Evolutionary conservation across 495 filamentous ascomycete species (phyloP).

Genomic region (Stereocaulon alpinum): DNA sequence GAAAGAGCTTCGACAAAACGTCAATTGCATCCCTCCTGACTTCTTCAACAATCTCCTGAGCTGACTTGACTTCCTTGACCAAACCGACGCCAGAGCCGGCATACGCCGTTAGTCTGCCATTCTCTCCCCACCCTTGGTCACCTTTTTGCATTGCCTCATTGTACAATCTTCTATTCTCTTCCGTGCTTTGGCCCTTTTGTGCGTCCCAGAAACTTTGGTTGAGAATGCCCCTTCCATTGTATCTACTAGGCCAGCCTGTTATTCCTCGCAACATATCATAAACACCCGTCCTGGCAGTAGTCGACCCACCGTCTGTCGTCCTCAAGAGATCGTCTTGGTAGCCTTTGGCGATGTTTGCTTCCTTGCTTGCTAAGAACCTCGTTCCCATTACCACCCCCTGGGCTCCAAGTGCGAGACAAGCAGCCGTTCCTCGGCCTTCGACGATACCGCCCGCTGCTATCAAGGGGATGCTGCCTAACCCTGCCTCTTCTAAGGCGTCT

Average conservation of each 20-base stretch:
- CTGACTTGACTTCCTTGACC: slow-evolving; percentile 25
- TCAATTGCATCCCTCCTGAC: slow-evolving; percentile 19
- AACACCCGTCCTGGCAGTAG: slow-evolving; percentile 51
- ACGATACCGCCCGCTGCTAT: slow-evolving; percentile 62
- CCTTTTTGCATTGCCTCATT: slow-evolving; percentile 38
- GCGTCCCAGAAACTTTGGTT: slow-evolving; percentile 52
- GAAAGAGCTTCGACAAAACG: slow-evolving; percentile 3
- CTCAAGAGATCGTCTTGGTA: slow-evolving; percentile 48
- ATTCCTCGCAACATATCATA: slow-evolving; percentile 59
- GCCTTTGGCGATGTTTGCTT: slow-evolving; percentile 46
- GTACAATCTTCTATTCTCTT: slow-evolving; percentile 48
- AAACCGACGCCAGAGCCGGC: slow-evolving; percentile 40
- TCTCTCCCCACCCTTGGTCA: slow-evolving; percentile 43
- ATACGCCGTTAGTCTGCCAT: slow-evolving; percentile 56
- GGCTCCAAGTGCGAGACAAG: slow-evolving; percentile 53
- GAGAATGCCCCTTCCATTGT: slow-evolving; percentile 49
- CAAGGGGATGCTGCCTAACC: slow-evolving; percentile 33
- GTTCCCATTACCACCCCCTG: slow-evolving; percentile 59
- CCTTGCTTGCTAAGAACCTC: slow-evolving; percentile 49
- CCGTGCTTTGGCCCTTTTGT: slow-evolving; percentile 36
- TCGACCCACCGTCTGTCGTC: slow-evolving; percentile 52
- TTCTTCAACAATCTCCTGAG: slow-evolving; percentile 26
- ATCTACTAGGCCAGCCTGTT: slow-evolving; percentile 50
- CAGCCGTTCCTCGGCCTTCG: slow-evolving; percentile 51
- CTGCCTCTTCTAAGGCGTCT: slow-evolving; percentile 37